Conservation (phyloP, 1,284 basidiomycete genomes). For the Puccinia sorghi region DNA sequence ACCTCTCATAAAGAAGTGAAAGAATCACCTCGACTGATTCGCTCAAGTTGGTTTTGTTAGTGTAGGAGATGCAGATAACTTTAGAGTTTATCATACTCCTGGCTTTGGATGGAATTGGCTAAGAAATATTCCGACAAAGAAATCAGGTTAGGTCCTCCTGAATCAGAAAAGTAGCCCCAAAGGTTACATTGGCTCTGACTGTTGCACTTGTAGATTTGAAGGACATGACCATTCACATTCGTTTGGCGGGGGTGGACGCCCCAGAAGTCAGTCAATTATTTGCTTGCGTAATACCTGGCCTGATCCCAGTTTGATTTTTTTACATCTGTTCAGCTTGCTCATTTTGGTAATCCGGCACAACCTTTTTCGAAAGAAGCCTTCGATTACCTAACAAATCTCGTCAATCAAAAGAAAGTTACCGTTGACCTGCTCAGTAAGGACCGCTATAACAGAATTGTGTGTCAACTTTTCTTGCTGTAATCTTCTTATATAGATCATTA, state of each 20-base stretch:
- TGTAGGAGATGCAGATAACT: slow-evolving; percentile 50
- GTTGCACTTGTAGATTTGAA: slow-evolving; percentile 23
- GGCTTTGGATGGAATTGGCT: slow-evolving; percentile 42
- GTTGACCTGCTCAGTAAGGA: slow-evolving; percentile 44
- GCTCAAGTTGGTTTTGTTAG: slow-evolving; percentile 15
- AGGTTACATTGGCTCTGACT: background rate
- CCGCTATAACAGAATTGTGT: slow-evolving; percentile 43
- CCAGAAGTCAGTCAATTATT: slow-evolving; percentile 26
- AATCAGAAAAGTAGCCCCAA: background rate
- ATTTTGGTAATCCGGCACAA: slow-evolving; percentile 45
- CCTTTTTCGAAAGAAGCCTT: slow-evolving; percentile 47
- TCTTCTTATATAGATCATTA: background rate
- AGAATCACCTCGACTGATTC: background rate
- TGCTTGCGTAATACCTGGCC: background rate
- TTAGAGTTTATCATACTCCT: slow-evolving; percentile 45
- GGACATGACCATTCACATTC: slow-evolving; percentile 47
- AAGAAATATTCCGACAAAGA: slow-evolving; percentile 36
- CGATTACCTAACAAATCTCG: slow-evolving; percentile 1
- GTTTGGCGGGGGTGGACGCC: slow-evolving; percentile 42
- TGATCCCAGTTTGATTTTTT: background rate
- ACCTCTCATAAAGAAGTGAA: background rate
- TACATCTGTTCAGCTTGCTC: slow-evolving; percentile 14
- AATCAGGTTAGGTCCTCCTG: slow-evolving; percentile 1
- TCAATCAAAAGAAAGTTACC: slow-evolving; percentile 21
- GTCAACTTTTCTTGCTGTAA: slow-evolving; percentile 2